Evolutionary conservation across 495 filamentous ascomycete genomes (phyloP), one percentile per base, ranked within the genome.

Genomic region (Aspergillus biplanus): DNA sequence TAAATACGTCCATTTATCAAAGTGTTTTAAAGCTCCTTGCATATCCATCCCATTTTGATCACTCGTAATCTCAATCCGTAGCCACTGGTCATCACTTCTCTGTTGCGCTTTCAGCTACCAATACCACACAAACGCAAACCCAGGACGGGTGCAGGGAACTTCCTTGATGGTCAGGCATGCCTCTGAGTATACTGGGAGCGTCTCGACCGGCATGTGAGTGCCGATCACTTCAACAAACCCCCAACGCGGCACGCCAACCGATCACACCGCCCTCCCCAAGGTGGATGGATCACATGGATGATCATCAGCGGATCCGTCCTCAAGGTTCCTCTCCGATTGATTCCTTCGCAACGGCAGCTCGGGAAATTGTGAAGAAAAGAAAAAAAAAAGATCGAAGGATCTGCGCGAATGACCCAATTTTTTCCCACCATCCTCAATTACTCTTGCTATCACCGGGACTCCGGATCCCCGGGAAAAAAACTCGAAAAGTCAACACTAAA

Each of bases 161-260:
- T 13, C 4, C 39, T 12, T 44, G 39, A 12, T 11, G 39, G 39
- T 44, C 39, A 44, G 39, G 39, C 39, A 44, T 44, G 11, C 11
- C 37, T 44, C 8, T 13, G 39, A 13, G 37, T 39, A 0, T 7
- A 15, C 39, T 7, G 39, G 39, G 21, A 49, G 21, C 47, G 9
- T 50, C 47, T 50, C 27, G 47, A 50, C 16, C n/a, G 47, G 47
- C 47, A 50, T 50, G n/a, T 27, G 47, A 27, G 47, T 50, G 47
- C 16, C 47, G 47, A 50, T 50, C 47, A 27, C 1, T 50, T 44
- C 47, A 6, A 27, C 27, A 31, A 27, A 50, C 11, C 27, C 8
- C 39, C 39, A 44, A 5, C 39, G 39, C 39, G 39, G 39, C 39
- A 44, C 39, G 8, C 39, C 39, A 44, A 44, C 39, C 39, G 39